Evolutionary conservation across 768 basidiomycete species (phyloP), one percentile per base, ranked within the genome.

Genomic region (Leccinum fibrillosum): DNA sequence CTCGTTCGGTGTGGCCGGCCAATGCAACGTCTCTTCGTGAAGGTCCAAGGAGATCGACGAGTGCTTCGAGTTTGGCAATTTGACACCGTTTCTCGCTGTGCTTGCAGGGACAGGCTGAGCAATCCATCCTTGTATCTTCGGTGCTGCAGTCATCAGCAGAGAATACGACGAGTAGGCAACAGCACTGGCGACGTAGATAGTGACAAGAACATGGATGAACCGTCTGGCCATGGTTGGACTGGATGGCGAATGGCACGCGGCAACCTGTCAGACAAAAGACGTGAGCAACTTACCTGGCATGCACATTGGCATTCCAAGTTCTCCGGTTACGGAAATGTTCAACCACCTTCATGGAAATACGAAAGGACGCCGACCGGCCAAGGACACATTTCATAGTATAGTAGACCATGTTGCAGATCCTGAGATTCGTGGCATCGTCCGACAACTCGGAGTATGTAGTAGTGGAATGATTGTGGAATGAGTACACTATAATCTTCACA

Each of bases 101-200:
- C 30, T 21, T n/a, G 51, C 9, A 34, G 52, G 26, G 35, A 19
- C 35, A 42, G 39, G 39, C n/a, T 25, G 51, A 26, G 21, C 6
- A n/a, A 61, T 11, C 60, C 63, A 58, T 32, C 37, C 57, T 19
- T 54, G 47, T 34, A 57, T 48, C 53, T 35, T 55, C 49, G 55
- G 49, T 13, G 52, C 15, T 30, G 67, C 61, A 13, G 44, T 55
- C 13, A 62, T 53, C 7, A 65, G 25, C 12, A 74, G 52, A 57
- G 56, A 66, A 39, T 64, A 67, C 1, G 76, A 70, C 2, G 74
- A 70, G 59, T 73, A 74, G 19, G 71, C 25, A 45, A 77, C 52
- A 19, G 74, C 69, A 30, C 61, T 58, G 25, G 58, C 49, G 21
- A 71, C 32, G 52, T 75, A 77, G 49, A 64, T 15, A 12, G 54